phyloP scores from a whole-genome alignment of 2,329 filamentous ascomycete species.

The Colletotrichum tropicicola region DNA sequence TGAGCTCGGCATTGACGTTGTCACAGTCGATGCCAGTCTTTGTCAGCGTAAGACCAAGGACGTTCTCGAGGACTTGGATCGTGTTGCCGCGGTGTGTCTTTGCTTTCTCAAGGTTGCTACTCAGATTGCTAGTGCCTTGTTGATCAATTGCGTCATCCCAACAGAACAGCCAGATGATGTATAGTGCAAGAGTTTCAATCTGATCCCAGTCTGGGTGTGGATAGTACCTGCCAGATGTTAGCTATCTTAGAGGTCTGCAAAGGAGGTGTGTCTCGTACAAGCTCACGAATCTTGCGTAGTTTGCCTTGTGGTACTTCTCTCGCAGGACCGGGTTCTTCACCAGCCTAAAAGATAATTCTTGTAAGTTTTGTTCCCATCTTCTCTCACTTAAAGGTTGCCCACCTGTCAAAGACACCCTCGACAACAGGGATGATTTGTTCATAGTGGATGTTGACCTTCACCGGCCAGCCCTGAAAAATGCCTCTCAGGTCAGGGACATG shows the following conservation, averaged over 20 bases:
- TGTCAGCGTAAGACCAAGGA: slow-evolving; percentile 29
- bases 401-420: slow-evolving; percentile 24
- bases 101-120: slow-evolving; percentile 36
- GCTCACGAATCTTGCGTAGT: slow-evolving; percentile 24
- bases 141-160: slow-evolving; percentile 44
- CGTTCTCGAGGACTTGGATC: slow-evolving; percentile 27
- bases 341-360: no score
- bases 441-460: slow-evolving; percentile 35
- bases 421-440: slow-evolving; percentile 32
- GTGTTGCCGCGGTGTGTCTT: slow-evolving; percentile 37
- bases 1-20: slow-evolving; percentile 36
- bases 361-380: no score
- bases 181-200: slow-evolving; percentile 36
- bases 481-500: slow-evolving; percentile 37
- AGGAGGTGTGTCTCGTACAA: background rate
- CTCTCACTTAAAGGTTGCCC: background rate
- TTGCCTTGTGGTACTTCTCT: slow-evolving; percentile 13
- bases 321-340: background rate
- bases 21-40: slow-evolving; percentile 15
- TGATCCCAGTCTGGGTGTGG: slow-evolving; percentile 31
- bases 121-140: slow-evolving; percentile 37
- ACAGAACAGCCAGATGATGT: slow-evolving; percentile 40
- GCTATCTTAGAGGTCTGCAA: background rate
- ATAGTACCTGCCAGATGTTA: slow-evolving; percentile 29
- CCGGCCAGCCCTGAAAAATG: slow-evolving; percentile 38